Evolutionary conservation across 1,284 basidiomycete species (phyloP).

Genomic region (Athelia psychrophila): DNA sequence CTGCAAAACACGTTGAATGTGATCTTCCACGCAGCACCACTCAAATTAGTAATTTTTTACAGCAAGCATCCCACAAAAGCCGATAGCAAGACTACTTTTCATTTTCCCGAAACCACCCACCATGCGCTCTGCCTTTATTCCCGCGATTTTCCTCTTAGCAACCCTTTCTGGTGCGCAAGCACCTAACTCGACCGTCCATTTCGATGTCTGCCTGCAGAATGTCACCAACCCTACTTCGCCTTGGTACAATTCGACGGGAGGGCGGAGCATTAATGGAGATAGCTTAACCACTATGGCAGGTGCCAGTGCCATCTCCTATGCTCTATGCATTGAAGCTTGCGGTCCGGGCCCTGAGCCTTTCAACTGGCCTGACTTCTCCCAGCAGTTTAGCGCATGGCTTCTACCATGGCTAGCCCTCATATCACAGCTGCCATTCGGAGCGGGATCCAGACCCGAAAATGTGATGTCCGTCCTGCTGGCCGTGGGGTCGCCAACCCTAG

Average conservation of each 20-base stretch:
- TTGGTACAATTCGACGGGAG: constrained; percentile 14
- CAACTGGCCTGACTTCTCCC: constrained; percentile 34
- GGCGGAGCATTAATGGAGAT: constrained; percentile 21
- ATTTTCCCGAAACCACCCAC: too few relatives aligned
- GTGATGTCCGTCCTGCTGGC: constrained; percentile 5
- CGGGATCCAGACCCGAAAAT: constrained; percentile 26
- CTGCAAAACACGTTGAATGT: too few relatives aligned
- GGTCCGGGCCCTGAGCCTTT: constrained; percentile 28
- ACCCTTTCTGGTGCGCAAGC: too few relatives aligned
- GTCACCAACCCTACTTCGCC: too few relatives aligned
- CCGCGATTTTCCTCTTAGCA: too few relatives aligned
- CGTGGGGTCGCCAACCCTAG: constrained; percentile 35
- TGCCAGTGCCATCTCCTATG: constrained; percentile 24
- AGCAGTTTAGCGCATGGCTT: constrained; percentile 40
- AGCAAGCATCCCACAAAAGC: too few relatives aligned
- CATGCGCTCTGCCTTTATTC: too few relatives aligned
- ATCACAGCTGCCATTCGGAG: constrained; percentile 42
- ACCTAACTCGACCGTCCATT: too few relatives aligned
- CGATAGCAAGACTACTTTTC: too few relatives aligned
- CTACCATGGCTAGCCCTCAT: constrained; percentile 42
- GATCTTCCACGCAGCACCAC: too few relatives aligned
- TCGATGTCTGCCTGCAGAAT: too few relatives aligned
- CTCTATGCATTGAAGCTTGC: constrained; percentile 27
- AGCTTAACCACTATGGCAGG: constrained; percentile 12
- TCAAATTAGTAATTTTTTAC: too few relatives aligned